Evolutionary conservation across 345 rosid species (phyloP).

Genomic region (Acer campestre): DNA sequence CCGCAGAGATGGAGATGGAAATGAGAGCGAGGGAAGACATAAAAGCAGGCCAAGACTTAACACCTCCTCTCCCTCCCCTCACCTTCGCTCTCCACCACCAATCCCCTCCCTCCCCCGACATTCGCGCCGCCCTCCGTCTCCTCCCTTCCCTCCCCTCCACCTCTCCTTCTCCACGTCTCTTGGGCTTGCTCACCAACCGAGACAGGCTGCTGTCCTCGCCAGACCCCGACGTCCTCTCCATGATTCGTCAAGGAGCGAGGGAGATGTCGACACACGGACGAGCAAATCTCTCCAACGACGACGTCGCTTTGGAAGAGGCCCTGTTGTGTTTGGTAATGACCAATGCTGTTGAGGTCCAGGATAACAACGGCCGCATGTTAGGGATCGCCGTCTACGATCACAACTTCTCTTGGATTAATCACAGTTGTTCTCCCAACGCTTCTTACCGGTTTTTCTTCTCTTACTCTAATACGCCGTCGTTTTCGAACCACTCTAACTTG

Average conservation of each 20-base stretch:
- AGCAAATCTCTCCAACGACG: not conserved
- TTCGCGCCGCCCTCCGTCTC: slow-evolving; percentile 68
- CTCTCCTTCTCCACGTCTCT: slow-evolving; percentile 28
- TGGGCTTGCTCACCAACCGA: slow-evolving; percentile 64
- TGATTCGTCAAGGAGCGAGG: slow-evolving; percentile 47
- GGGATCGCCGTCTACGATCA: slow-evolving; percentile 68
- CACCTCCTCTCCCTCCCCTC: slow-evolving; percentile 55
- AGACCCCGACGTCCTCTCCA: slow-evolving; percentile 32
- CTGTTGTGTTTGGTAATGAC: slow-evolving; percentile 65
- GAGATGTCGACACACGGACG: slow-evolving; percentile 37
- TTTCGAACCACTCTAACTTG: slow-evolving; percentile 4
- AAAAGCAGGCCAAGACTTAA: slow-evolving; percentile 47
- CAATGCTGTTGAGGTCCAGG: slow-evolving; percentile 85
- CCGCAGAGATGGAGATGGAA: slow-evolving; percentile 37
- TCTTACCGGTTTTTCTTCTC: slow-evolving; percentile 62
- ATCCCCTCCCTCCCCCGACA: slow-evolving; percentile 41
- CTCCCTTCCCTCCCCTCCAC: slow-evolving; percentile 35
- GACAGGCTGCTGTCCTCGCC: slow-evolving; percentile 32
- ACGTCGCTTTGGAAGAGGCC: slow-evolving; percentile 43
- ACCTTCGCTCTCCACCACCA: slow-evolving; percentile 44
- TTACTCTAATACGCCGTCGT: slow-evolving; percentile 28
- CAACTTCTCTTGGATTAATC: slow-evolving; percentile 86
- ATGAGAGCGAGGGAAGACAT: slow-evolving; percentile 51
- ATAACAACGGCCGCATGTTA: slow-evolving; percentile 45
- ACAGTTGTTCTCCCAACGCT: slow-evolving; percentile 84